Evolutionary conservation across 306 rosid species (phyloP).

Genomic region (Sicyos baderoa): DNA sequence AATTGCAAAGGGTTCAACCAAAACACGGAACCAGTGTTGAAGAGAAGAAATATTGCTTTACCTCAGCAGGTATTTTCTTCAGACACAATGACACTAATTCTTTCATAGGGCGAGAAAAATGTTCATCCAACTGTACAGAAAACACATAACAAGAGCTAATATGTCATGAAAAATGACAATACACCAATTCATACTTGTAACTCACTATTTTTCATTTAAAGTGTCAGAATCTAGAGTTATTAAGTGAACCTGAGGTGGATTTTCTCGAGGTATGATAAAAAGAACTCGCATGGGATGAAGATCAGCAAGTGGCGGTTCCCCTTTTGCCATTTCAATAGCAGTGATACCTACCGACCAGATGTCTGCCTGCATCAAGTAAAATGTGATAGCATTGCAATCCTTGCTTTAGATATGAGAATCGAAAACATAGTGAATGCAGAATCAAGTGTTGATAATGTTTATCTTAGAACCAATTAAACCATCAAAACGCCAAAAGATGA

Average conservation of each 20-base stretch:
- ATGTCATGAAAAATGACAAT: constrained; percentile 1
- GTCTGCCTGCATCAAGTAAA: constrained; percentile 74
- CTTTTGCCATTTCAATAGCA: constrained; percentile 99
- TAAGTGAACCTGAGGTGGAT: constrained; percentile 80
- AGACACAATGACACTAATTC: constrained; percentile 88
- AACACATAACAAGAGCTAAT: constrained; percentile 20
- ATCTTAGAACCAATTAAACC: constrained; percentile 4
- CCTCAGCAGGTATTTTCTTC: constrained; percentile 96
- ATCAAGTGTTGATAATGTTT: constrained; percentile 10
- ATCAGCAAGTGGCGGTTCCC: constrained; percentile 98
- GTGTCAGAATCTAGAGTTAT: neutral
- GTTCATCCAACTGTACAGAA: constrained; percentile 84
- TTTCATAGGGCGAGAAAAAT: constrained; percentile 90
- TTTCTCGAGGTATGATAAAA: constrained; percentile 95
- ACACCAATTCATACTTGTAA: neutral
- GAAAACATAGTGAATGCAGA: constrained; percentile 6
- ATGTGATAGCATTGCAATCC: constrained; percentile 20
- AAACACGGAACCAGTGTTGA: neutral
- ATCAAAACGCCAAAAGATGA: neutral
- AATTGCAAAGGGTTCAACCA: neutral
- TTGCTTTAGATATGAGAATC: constrained; percentile 19
- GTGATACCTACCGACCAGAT: constrained; percentile 98
- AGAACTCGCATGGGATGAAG: constrained; percentile 99
- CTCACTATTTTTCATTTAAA: neutral
- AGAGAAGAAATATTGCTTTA: constrained; percentile 27